phyloP scores from a whole-genome alignment of 495 filamentous ascomycete genomes.

The Tirmania nivea region DNA sequence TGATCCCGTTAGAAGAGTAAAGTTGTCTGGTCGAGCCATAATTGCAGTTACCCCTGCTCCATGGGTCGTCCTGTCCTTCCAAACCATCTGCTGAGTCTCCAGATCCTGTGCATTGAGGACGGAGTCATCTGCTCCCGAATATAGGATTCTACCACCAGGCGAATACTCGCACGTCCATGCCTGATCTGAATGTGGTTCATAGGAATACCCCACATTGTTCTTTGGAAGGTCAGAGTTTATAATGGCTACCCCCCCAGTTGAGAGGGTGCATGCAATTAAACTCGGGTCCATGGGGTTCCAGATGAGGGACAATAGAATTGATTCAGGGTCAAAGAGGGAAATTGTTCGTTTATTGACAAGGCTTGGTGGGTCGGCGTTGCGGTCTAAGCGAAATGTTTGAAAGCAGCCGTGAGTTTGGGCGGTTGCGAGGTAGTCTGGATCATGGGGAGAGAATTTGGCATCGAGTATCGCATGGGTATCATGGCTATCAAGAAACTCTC shows the following conservation, averaged over 20 bases:
- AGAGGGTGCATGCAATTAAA: conserved; percentile 44
- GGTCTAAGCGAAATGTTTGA: conserved; percentile 33
- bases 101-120: conserved; percentile 14
- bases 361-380: conserved; percentile 18
- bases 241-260: conserved; percentile 34
- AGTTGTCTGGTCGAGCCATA: conserved; percentile 34
- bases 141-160: conserved; percentile 22
- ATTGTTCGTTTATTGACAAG: conserved; percentile 11
- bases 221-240: background rate
- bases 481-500: conserved; percentile 25
- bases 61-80: conserved; percentile 33
- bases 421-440: conserved; percentile 36
- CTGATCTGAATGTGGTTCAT: conserved; percentile 30
- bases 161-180: conserved; percentile 46
- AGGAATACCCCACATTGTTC: background rate
- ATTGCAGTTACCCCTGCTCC: conserved; percentile 77
- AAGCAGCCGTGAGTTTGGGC: conserved; percentile 54
- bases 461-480: conserved; percentile 57
- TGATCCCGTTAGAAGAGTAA: conserved; percentile 54
- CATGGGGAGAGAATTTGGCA: conserved; percentile 50
- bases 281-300: conserved; percentile 37
- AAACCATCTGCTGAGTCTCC: conserved; percentile 14
- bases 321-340: conserved; percentile 25
- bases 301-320: conserved; percentile 46
- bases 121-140: conserved; percentile 50